phyloP scores from a whole-genome alignment of 257 asterid genomes.

The Agastache rugosa region DNA sequence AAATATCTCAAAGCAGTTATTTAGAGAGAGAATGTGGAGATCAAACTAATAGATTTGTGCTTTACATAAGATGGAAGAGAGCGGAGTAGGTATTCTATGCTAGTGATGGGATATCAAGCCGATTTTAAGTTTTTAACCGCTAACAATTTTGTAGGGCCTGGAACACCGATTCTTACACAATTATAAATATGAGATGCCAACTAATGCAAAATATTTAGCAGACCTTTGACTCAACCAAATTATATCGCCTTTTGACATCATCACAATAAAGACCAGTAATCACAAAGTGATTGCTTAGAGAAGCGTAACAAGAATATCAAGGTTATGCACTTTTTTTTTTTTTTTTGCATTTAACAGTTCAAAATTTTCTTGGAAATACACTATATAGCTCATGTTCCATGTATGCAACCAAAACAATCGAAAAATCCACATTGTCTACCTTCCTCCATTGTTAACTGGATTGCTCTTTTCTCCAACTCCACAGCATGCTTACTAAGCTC shows the following conservation, averaged over 20 bases:
- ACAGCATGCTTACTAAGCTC: slow-evolving; percentile 84
- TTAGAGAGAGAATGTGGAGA: neutral
- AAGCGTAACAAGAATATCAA: slow-evolving; percentile 10
- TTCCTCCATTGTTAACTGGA: slow-evolving; percentile 73
- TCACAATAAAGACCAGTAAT: neutral
- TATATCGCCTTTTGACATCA: neutral
- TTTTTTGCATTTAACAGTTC: neutral
- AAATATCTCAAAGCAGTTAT: neutral
- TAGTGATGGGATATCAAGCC: neutral
- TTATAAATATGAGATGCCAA: neutral
- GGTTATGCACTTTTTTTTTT: neutral
- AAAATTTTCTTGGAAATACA: neutral
- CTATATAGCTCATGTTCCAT: slow-evolving; percentile 32
- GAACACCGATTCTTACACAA: neutral
- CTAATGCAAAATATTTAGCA: neutral
- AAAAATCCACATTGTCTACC: slow-evolving; percentile 46
- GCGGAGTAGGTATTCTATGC: neutral
- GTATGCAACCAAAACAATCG: slow-evolving; percentile 8
- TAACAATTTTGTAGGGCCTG: neutral
- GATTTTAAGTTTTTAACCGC: neutral
- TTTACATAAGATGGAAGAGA: too few species aligned
- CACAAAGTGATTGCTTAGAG: neutral
- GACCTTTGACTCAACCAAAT: neutral
- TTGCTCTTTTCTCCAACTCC: slow-evolving; percentile 76
- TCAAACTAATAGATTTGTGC: neutral